Base-by-base conservation (phyloP, 2,329 filamentous ascomycete genomes). In the Atkinsonella hypoxylon region DNA sequence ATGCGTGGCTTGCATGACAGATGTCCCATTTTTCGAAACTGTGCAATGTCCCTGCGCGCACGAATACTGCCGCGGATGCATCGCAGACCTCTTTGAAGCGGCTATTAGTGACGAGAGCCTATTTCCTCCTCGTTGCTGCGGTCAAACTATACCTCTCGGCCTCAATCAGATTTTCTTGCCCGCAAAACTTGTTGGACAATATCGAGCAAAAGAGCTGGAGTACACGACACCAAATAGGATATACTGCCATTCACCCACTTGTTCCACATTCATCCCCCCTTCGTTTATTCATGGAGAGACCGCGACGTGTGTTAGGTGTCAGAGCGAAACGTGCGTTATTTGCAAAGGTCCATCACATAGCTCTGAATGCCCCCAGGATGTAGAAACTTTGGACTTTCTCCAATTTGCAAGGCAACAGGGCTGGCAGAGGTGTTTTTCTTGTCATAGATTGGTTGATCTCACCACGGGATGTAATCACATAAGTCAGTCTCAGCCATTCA, bases 111-210 rank as follows among this genome's bases (percentile, higher is more conserved):
- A 80, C 53, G 74, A 81, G 50, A 65, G 69, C 0, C 57, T 77
- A 0, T 82, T 79, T 51, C 79, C 78, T 0, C 77, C 78, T 0
- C 66, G 68, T 1, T 82, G 78, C 61, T 81, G 78, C 57, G 52
- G 56, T 0, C 55, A 70, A 26, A 51, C 59, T 0, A 73, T 82
- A 5, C 59, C 68, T 0, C 46, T 75, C 0, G 59, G 61, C 0
- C 47, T 53, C 0, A 65, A 65, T 30, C 59, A 58, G 0, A 40
- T 56, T 1, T 66, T 73, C 45, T 62, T 82, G 0, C 56, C 64
- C 0, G 6, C 54, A 0, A 50, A 67, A 1, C 44, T 76, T 0
- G 51, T 68, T 0, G 53, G 58, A 0, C 40, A 59, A 9, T 78
- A 73, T 53, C 57, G 62, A 10, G 59, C 58, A 1, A 81, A 77